A percentile compares a stretch with the other conserved stretches of the same genome.
These are phyloP conservation scores for Mycena sp. DNA, from an alignment of 1,284 basidiomycete genomes.

Conservation along the genomic window DNA sequence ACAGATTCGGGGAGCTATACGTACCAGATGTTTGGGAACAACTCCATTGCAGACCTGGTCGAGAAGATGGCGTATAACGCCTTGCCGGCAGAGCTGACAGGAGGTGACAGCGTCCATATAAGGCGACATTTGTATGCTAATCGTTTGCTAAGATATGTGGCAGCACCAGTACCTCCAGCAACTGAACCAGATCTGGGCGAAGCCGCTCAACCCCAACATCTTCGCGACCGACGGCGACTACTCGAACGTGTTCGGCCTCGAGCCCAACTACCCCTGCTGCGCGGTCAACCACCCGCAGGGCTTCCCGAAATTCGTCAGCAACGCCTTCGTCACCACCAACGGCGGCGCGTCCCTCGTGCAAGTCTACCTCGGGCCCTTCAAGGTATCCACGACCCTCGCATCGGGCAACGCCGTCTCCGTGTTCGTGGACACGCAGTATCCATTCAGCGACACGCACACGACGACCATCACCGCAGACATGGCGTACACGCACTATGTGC, in stretches of 20 bases:
- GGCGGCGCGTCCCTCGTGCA: conserved; percentile 60
- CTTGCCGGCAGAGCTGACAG: not conserved
- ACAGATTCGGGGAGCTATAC: conserved; percentile 26
- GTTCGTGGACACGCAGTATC: conserved; percentile 46
- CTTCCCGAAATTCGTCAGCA: conserved; percentile 64
- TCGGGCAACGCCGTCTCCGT: conserved; percentile 24
- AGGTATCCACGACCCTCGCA: conserved; percentile 22
- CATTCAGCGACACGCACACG: conserved; percentile 61
- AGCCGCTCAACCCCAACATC: conserved; percentile 63
- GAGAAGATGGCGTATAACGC: conserved; percentile 31
- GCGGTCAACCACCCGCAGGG: conserved; percentile 70
- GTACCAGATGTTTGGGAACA: conserved; percentile 27
- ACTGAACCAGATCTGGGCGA: conserved; percentile 65
- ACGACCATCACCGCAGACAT: conserved; percentile 57
- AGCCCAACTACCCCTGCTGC: conserved; percentile 59
- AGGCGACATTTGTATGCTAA: conserved; percentile 14
- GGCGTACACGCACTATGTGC: conserved; percentile 61
- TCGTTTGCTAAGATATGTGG: conserved; percentile 55
- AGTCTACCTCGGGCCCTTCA: conserved; percentile 49
- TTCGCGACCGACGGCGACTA: conserved; percentile 62
- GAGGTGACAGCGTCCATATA: not conserved
- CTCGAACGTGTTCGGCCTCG: conserved; percentile 64
- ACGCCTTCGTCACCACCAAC: conserved; percentile 47
- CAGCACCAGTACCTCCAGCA: conserved; percentile 67
- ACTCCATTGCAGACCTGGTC: conserved; percentile 23